Evolutionary conservation across 2,329 filamentous ascomycete species (phyloP), one percentile per base, ranked within the genome.

Genomic region (Nannizziopsis arthrosporioides): DNA sequence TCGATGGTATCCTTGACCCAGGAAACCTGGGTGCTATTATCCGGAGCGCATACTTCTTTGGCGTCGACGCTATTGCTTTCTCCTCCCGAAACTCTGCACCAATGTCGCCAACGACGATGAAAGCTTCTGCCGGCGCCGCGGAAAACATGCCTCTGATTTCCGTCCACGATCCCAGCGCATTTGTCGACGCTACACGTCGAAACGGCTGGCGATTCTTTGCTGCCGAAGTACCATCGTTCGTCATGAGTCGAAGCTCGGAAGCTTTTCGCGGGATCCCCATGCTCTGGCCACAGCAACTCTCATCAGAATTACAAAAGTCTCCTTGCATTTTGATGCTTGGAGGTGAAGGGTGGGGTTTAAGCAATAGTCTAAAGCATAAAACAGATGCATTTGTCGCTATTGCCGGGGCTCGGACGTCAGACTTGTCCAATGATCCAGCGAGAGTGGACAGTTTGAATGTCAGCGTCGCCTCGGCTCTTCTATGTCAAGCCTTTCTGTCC

Each of bases 381-480:
- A 82, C 85, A 0, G 79, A 94, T 59, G 68, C 68, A 15, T 70
- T 72, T 19, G 70, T 82, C 12, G 74, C 81, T 5, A 85, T 98
- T 47, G 55, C 76, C 63, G 63, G 75, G 63, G 63, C 68, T 58
- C 61, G 75, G 59, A 53, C 58, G 3, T 42, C 60, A 8, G 61
- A 61, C 1, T 54, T 61, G 8, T 51, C 56, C 9, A 58, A 61
- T 12, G 66, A 69, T 54, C 60, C 60, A 3, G 62, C 80, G 55
- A 61, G 74, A 1, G 80, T 98, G 2, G 90, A 96, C 65, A 94
- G 88, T 63, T 68, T 98, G 63, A 96, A 98, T 62, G 92, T 96
- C 35, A 87, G 85, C 60, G 89, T 94, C 15, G 90, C 92, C 1
- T 80, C 85, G 5, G 87, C 80, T 1, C 69, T 96, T 42, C 68